Evolutionary conservation across 2,329 filamentous ascomycete species (phyloP), one percentile per base, ranked within the genome.

Genomic region (Curvularia lunata): DNA sequence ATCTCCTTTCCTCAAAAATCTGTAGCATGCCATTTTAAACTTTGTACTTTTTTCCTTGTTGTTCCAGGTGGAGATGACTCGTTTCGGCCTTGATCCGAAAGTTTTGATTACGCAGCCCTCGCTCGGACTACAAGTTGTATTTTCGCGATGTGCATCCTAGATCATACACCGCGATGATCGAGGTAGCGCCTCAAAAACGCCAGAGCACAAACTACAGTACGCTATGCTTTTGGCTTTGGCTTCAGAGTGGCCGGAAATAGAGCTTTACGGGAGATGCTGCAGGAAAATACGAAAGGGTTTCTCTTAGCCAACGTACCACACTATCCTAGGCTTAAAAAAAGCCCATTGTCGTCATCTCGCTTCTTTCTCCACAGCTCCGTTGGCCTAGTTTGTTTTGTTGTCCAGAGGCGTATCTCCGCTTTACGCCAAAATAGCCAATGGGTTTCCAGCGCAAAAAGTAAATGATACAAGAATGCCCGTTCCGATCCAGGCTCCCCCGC

Each of bases 371-470:
- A 27, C 41, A 27, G 32, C 32, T 34, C 32, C 23, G 41, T 25
- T 25, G 21, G 41, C 4, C 13, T n/a, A n/a, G 13, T n/a, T n/a
- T 27, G 16, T 43, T 27, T n/a, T 27, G 21, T 43, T 23, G 25
- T 43, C 23, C 25, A 27, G n/a, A 43, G 21, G 23, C 25, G 23
- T 10, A 16, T 27, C 41, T 48, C 8, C 19, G 7, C 21, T 40
- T 28, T 40, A 34, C 34, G 25, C 47, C 34, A 49, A 16, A 43
- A 40, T 23, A 38, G 34, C 47, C 23, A 49, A 49, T 49, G 38
- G 21, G 41, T n/a, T 23, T 43, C 18, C n/a, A 19, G 23, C 32
- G 34, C 34, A 27, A 25, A 38, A 49, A 40, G 21, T 25, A 27
- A 43, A 25, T n/a, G 23, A 27, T 9, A 21, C 2, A 43, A 43